Conservation (phyloP, 345 rosid genomes). For the Punica granatum region DNA sequence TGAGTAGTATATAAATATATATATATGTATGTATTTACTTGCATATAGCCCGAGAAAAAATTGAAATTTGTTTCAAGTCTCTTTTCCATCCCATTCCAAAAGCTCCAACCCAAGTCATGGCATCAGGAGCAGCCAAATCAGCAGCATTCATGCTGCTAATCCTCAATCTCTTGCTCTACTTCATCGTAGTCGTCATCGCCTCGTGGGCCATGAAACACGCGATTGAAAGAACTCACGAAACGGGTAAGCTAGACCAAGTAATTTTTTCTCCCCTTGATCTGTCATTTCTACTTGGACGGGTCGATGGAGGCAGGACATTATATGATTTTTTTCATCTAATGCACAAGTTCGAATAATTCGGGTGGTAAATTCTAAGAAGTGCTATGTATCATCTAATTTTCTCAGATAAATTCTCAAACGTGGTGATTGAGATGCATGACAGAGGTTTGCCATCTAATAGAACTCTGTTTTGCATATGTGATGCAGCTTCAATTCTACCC, state of each 20-base stretch:
- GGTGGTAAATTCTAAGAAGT: no score
- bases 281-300: background rate
- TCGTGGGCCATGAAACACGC: conserved; percentile 78
- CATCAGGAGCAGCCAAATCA: conserved; percentile 55
- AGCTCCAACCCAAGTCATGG: conserved; percentile 30
- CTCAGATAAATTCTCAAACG: no score
- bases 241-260: conserved; percentile 29
- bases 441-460: background rate
- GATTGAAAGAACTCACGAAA: conserved; percentile 46
- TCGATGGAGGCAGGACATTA: no score
- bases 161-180: conserved; percentile 61
- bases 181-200: conserved; percentile 50
- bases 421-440: background rate
- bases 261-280: background rate
- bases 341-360: no score
- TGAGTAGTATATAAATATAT: background rate
- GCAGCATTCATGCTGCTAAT: conserved; percentile 52
- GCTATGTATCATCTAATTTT: no score
- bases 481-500: conserved; percentile 57
- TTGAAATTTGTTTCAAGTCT: conserved; percentile 4
- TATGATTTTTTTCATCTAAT: no score
- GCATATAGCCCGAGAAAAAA: background rate
- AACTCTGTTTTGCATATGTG: background rate
- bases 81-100: background rate
- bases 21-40: background rate